phyloP scores from a whole-genome alignment of 257 asterid genomes.

The Ligustrum vulgare region DNA sequence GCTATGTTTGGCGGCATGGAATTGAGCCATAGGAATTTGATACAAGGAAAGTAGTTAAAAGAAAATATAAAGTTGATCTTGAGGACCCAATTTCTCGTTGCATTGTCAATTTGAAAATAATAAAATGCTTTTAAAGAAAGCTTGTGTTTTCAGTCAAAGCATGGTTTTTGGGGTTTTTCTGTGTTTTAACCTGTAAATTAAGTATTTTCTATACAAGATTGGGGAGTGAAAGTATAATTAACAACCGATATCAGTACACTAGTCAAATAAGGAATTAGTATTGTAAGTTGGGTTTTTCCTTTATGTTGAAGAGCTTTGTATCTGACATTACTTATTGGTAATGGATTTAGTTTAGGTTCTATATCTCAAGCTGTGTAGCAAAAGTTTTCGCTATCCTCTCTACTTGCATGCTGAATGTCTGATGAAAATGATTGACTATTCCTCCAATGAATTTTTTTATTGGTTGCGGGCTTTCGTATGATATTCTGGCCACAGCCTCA shows the following conservation, averaged over 20 bases:
- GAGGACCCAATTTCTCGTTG: conserved; percentile 1
- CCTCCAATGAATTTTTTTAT: background rate
- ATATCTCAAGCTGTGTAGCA: background rate
- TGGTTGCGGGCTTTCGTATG: background rate
- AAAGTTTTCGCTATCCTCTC: background rate
- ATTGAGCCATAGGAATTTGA: conserved; percentile 15
- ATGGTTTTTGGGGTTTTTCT: background rate
- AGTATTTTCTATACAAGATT: background rate
- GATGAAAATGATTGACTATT: conserved; percentile 10
- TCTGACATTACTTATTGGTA: background rate
- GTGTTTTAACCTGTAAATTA: conserved; percentile 2
- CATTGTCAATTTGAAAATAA: conserved; percentile 1
- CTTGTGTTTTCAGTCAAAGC: conserved; percentile 2
- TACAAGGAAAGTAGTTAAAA: conserved; percentile 8
- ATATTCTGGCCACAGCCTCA: background rate
- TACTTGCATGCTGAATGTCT: background rate
- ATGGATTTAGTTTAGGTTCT: background rate
- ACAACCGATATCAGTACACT: background rate
- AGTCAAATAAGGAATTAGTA: conserved; percentile 4
- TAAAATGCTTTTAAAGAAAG: conserved; percentile 1
- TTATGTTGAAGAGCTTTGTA: background rate
- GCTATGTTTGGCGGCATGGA: background rate
- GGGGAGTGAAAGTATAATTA: background rate
- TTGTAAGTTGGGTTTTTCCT: conserved; percentile 1
- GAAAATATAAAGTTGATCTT: background rate